Base-by-base conservation (phyloP, 805 yeast genomes). In the Vanderwaltozyma polyspora region DNA sequence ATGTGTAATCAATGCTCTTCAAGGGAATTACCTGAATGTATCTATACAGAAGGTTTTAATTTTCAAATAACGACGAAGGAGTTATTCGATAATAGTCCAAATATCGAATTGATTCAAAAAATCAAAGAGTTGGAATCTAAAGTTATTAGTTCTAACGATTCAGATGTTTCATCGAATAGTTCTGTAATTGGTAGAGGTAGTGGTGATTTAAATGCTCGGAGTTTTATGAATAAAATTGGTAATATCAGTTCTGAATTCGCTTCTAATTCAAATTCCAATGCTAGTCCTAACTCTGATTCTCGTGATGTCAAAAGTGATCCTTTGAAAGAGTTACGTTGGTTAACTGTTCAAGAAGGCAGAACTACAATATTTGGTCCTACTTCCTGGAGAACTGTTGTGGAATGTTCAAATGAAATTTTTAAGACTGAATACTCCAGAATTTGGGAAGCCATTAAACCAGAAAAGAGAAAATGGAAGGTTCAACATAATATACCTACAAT, bases 1-100 rank as follows among this genome's bases (percentile, higher is more conserved):
- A 46, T 45, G 37, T 63, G 69, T 39, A 53, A 59, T 8, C 64
- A 63, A 31, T 71, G 77, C 43, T 32, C 48, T 9, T 39, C 52
- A 6, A 64, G 66, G 40, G 40, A 46, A 6, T 37, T 52, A 19
- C 48, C 52, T 3, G 43, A 45, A 15, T 54, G 59, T 38, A 28
- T 52, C 2, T 54, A 54, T 38, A 39, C 45, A 1, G 50, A 48
- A 10, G 41, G 34, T 4, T 47, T 36, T 38, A 49, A 43, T 28
- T 45, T 35, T 34, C 43, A 44, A 12, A 28, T 52, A 14, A 32
- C 44, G 2, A 32, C 48, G 3, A 15, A 21, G 3, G 47, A 43
- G 22, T 26, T 52, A 11, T 48, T 48, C 21, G 36, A 39, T 18
- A 34, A 43, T 15, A 28, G 48, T 8, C 56, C 59, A 4, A 51